Evolutionary conservation across 1,284 basidiomycete genomes (phyloP).

Genomic region (Tilletia walkeri): DNA sequence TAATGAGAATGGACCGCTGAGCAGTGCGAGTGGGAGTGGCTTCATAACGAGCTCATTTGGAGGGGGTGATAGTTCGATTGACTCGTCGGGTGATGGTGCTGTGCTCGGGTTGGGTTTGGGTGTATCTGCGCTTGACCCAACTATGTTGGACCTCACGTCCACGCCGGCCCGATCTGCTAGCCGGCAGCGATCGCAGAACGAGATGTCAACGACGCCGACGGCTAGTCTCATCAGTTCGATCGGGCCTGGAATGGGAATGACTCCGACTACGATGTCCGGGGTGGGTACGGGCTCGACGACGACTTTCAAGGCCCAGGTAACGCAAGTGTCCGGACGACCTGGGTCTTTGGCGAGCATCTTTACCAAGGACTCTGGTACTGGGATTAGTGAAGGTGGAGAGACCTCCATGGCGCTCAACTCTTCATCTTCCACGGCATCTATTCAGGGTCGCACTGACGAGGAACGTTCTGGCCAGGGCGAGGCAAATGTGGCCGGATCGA

Average conservation of each 20-base stretch:
- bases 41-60: conserved; percentile 27
- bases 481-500: background rate
- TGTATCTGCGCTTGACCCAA: conserved; percentile 24
- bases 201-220: conserved; percentile 23
- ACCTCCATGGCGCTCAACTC: background rate
- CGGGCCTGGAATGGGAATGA: conserved; percentile 14
- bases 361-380: background rate
- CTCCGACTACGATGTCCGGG: conserved; percentile 16
- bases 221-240: conserved; percentile 16
- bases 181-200: conserved; percentile 23
- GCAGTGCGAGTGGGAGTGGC: background rate
- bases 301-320: conserved; percentile 37
- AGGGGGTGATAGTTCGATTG: background rate
- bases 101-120: background rate
- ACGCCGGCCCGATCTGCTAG: conserved; percentile 15
- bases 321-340: conserved; percentile 34
- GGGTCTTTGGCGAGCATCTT: conserved; percentile 42
- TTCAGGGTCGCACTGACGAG: background rate
- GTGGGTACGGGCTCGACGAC: conserved; percentile 28
- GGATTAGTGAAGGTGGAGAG: background rate
- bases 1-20: background rate
- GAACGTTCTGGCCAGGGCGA: background rate
- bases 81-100: background rate
- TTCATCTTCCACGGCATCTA: background rate
- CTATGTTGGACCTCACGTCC: conserved; percentile 24